Evolutionary conservation across 495 filamentous ascomycete genomes (phyloP), one percentile per base, ranked within the genome.

Genomic region (Aspergillus incahuasiensis): DNA sequence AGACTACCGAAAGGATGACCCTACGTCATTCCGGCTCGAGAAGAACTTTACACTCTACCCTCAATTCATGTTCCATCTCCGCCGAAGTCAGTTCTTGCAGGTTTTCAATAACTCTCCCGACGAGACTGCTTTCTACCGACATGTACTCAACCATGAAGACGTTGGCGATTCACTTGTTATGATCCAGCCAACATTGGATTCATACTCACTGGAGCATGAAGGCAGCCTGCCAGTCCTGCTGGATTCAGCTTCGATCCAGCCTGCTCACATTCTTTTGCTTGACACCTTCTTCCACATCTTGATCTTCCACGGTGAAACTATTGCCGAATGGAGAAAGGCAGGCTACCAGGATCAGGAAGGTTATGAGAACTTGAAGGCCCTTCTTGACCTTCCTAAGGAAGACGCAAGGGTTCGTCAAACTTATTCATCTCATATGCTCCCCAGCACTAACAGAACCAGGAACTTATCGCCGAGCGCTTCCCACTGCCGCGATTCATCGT

Each of bases 271-370:
- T 57, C 83, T 99, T 45, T 84, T 99, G 12, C 84, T 99, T 35
- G 95, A 99, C 63, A 97, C 92, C 15, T 99, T 97, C 78, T 99
- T 99, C 86, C 95, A 97, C 68, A 97, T 99, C 57, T 84, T 99
- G 48, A 99, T 99, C 59, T 97, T 97, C 82, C 89, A 97, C 66
- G 95, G 95, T 46, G 94, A 97, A 75, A 97, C 92, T 3, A 88
- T 97, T 68, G 95, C 95, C 0, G 91, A 97, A 67, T 99, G 95
- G 95, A 87, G 91, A 62, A 97, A 99, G 73, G 91, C 91, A 15
- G 95, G 95, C 2, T 99, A 97, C 63, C 95, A 99, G 54, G 92
- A 97, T 2, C 92, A 97, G 71, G 94, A 97, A 63, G 95, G 92
- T 40, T 99, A 99, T 63, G 95, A 97, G 68, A 97, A 96, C 72